Evolutionary conservation across 805 yeast genomes (phyloP), one percentile per base, ranked within the genome.

Genomic region (Groenewaldozyma salmanticensis): DNA sequence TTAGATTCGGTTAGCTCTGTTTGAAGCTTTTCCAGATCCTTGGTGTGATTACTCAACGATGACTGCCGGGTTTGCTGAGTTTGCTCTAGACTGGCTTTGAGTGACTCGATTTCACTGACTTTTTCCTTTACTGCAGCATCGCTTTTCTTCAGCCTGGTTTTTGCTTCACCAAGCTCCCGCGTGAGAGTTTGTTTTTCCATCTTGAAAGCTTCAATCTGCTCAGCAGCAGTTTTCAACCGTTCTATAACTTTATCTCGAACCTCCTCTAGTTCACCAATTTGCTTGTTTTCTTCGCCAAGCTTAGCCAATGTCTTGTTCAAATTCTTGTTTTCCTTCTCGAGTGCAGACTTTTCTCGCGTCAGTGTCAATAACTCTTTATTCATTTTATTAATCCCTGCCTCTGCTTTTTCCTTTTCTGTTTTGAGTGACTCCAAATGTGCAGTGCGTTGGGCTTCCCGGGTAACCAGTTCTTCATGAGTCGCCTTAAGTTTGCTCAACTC

Each of bases 361-460:
- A 86, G 64, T 37, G 72, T 72, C 58, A 85, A 74, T 22, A 88
- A 64, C 48, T 88, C 97, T 31, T 90, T 67, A 41, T 80, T 81
- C 95, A 88, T 83, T 51, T 86, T 87, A 55, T 87, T 87, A 39
- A 88, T 79, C 3, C 95, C 96, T 44, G 76, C 79, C 52, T 88
- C 96, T 1, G 90, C 82, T 48, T 73, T 79, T 20, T 68, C 67
- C 50, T 76, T 80, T 9, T 70, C 72, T 5, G 57, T 58, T 34
- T 62, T 67, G 5, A 63, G 42, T 1, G 54, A 44, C 3, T 54
- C 54, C 13, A 70, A 50, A 44, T 66, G 66, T 2, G 45, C 44
- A 32, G 59, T 58, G 15, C 70, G 48, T 15, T 54, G 52, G 24
- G 58, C 60, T 15, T 52, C 47, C 16, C 55, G 50, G 34, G 54